Conservation (phyloP, 2,329 filamentous ascomycete species). For the Epichloe gansuensis region DNA sequence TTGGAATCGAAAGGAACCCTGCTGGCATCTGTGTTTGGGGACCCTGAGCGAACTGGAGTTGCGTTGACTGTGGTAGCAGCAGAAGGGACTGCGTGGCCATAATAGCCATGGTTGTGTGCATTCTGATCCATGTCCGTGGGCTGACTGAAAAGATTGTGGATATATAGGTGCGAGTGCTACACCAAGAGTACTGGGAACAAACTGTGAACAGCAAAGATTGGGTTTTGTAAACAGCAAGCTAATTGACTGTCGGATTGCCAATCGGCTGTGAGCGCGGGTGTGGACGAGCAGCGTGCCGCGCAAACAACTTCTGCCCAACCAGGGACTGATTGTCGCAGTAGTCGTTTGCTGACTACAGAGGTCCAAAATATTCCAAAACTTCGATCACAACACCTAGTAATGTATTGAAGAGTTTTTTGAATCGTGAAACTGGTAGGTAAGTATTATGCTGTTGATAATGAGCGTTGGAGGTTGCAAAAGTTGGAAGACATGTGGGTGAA, state of each 20-base stretch:
- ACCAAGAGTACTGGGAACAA: no score
- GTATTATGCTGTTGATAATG: neutral
- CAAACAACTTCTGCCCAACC: neutral
- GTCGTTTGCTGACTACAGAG: neutral
- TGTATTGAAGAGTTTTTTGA: no score
- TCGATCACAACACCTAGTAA: neutral
- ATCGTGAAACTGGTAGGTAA: no score
- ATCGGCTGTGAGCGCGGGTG: neutral
- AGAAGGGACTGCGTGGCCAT: constrained; percentile 20
- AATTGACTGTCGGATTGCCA: no score
- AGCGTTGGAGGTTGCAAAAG: neutral
- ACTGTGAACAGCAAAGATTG: no score
- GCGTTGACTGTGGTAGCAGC: constrained; percentile 24
- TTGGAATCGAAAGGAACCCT: constrained; percentile 29
- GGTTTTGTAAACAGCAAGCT: no score
- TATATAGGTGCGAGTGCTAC: no score
- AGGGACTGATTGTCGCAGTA: neutral
- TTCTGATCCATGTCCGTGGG: constrained; percentile 18
- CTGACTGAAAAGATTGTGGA: neutral
- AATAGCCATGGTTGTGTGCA: constrained; percentile 11
- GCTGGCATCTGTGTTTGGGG: constrained; percentile 28
- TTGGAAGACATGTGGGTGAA: neutral
- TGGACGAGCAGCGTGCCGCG: neutral
- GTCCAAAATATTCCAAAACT: neutral
- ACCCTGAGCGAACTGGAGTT: constrained; percentile 29